phyloP scores from a whole-genome alignment of 768 basidiomycete genomes.

The Mycena metata region DNA sequence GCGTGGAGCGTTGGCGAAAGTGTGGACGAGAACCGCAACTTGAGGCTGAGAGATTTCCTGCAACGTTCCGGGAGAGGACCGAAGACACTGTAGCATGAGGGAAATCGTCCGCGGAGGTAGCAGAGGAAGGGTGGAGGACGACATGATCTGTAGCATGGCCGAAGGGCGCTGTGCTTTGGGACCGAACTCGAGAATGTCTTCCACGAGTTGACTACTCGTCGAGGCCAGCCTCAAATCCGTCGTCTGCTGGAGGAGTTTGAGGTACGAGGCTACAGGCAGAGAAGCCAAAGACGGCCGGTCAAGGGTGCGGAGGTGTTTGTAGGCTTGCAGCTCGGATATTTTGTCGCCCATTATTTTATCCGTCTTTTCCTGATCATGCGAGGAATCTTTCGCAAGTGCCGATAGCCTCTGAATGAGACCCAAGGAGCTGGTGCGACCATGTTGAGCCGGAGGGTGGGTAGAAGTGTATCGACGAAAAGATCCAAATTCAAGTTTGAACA shows the following conservation, averaged over 20 bases:
- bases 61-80: conserved; percentile 22
- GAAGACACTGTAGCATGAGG: conserved; percentile 37
- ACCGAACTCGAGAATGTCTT: conserved; percentile 42
- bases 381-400: neutral
- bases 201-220: conserved; percentile 40
- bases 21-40: conserved; percentile 34
- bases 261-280: conserved; percentile 23
- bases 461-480: conserved; percentile 32
- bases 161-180: conserved; percentile 6
- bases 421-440: neutral
- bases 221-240: conserved; percentile 30
- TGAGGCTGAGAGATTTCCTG: conserved; percentile 11
- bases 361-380: conserved; percentile 11
- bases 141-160: conserved; percentile 30
- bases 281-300: conserved; percentile 27
- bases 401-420: conserved; percentile 6
- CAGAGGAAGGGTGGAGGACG: conserved; percentile 28
- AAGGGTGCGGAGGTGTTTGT: conserved; percentile 30
- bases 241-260: conserved; percentile 30
- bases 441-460: conserved; percentile 39
- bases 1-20: conserved; percentile 37
- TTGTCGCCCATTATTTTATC: conserved; percentile 20
- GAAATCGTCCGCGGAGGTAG: conserved; percentile 33
- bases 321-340: conserved; percentile 25
- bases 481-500: conserved; percentile 61